Percentiles rank a stretch among this genome's conserved stretches.
phyloP scores from a whole-genome alignment of 139 green algal genomes.

The Astrephomene gubernaculifera region DNA sequence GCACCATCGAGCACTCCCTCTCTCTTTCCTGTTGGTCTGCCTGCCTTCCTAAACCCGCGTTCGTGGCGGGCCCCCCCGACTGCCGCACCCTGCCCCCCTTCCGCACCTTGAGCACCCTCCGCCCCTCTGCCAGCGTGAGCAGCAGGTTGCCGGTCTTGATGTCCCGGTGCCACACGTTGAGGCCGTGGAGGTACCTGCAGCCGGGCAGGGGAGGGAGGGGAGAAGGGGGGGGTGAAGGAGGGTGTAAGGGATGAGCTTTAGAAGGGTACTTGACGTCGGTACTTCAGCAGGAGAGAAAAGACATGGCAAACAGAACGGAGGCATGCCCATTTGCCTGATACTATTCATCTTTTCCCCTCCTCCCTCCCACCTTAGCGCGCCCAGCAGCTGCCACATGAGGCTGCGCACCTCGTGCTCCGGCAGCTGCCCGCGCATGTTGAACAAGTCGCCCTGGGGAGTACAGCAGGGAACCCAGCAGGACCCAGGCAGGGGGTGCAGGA shows the following conservation, averaged over 20 bases:
- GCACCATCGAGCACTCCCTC: too few relatives aligned
- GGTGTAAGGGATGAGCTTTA: too few relatives aligned
- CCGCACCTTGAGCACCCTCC: conserved; percentile 76
- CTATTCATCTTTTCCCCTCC: too few relatives aligned
- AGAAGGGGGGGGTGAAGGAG: too few relatives aligned
- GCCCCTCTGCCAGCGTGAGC: conserved; percentile 60
- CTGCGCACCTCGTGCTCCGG: conserved; percentile 66
- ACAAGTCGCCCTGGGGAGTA: conserved; percentile 67
- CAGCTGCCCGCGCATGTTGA: conserved; percentile 69
- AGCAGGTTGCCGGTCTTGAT: conserved; percentile 94
- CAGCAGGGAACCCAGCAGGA: background rate
- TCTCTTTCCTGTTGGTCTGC: too few relatives aligned
- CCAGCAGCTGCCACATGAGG: conserved; percentile 83
- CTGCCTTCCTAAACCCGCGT: too few relatives aligned
- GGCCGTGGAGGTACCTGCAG: conserved; percentile 81
- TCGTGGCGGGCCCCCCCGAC: too few relatives aligned
- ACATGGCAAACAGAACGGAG: too few relatives aligned
- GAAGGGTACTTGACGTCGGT: too few relatives aligned
- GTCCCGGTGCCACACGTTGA: conserved; percentile 91
- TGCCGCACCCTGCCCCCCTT: background rate
- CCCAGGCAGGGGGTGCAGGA: background rate
- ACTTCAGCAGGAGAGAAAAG: too few relatives aligned
- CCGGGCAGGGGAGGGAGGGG: too few relatives aligned
- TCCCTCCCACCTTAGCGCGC: conserved; percentile 59
- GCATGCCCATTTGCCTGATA: too few relatives aligned